phyloP scores from a whole-genome alignment of 2,329 filamentous ascomycete genomes.

The Xylariaceae sp. region DNA sequence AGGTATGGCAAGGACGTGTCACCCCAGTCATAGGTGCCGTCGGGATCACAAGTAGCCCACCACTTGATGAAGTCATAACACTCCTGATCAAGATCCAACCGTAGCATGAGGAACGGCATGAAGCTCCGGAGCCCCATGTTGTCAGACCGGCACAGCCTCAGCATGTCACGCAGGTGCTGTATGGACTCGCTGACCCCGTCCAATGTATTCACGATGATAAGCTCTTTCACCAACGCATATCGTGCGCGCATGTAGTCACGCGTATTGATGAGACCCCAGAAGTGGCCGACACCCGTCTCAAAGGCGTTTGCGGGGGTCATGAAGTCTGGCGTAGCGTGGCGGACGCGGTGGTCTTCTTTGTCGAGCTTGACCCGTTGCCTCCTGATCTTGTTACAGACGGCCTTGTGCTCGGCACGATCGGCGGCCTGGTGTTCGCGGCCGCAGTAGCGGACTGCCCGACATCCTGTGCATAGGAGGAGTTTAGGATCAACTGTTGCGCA shows the following conservation, averaged over 20 bases:
- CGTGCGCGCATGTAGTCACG: constrained; percentile 41
- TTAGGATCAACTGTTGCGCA: constrained; percentile 18
- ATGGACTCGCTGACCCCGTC: constrained; percentile 36
- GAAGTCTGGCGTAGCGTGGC: constrained; percentile 27
- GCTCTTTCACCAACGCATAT: constrained; percentile 29
- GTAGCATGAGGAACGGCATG: constrained; percentile 39
- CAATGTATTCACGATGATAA: constrained; percentile 32
- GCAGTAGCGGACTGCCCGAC: constrained; percentile 43
- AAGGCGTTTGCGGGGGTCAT: constrained; percentile 34
- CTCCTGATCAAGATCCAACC: constrained; percentile 46
- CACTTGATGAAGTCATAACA: constrained; percentile 42
- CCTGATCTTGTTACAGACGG: constrained; percentile 36
- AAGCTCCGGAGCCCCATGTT: constrained; percentile 40
- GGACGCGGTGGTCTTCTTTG: constrained; percentile 36
- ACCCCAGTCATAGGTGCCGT: constrained; percentile 33
- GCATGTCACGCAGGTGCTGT: constrained; percentile 39
- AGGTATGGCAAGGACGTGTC: constrained; percentile 29
- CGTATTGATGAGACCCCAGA: constrained; percentile 39
- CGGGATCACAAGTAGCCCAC: constrained; percentile 25
- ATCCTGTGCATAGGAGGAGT: constrained; percentile 38
- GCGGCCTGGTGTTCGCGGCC: constrained; percentile 38
- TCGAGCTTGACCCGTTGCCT: constrained; percentile 28
- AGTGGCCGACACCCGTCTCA: constrained; percentile 36
- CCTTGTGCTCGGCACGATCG: constrained; percentile 37
- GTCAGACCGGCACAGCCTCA: constrained; percentile 41